Percentiles rank a stretch among this genome's conserved stretches.
Conservation (phyloP, 139 green algal genomes). For the Pleodorina starrii region DNA sequence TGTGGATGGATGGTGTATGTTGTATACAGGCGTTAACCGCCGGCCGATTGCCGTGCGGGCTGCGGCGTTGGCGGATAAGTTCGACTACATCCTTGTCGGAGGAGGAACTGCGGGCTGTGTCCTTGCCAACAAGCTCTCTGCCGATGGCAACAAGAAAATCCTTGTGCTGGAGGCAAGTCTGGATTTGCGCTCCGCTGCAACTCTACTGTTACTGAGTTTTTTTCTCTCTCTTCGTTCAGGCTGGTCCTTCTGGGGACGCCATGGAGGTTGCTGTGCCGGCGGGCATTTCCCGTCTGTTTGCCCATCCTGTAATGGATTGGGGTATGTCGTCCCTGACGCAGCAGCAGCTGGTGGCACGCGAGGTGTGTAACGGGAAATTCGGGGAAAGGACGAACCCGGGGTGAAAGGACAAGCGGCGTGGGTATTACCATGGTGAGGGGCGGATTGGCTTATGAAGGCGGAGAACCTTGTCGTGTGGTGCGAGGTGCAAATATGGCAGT, state of each 20-base stretch:
- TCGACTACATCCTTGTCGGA: conserved; percentile 95
- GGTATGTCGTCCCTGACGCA: conserved; percentile 82
- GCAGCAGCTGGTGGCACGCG: conserved; percentile 67
- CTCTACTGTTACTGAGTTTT: no score
- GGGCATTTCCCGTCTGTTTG: conserved; percentile 87
- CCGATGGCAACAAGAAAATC: conserved; percentile 83
- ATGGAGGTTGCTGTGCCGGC: conserved; percentile 74
- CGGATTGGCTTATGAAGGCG: no score
- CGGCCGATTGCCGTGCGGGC: neutral
- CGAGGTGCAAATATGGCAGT: no score
- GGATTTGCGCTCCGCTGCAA: no score
- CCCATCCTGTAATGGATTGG: conserved; percentile 87
- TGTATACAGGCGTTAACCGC: neutral
- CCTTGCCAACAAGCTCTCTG: conserved; percentile 90
- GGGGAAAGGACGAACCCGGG: no score
- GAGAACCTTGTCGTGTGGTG: no score
- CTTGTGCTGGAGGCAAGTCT: conserved; percentile 85
- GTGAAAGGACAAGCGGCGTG: no score
- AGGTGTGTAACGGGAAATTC: conserved; percentile 65
- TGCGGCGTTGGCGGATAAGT: conserved; percentile 60
- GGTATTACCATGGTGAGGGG: no score
- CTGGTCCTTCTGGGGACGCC: conserved; percentile 60
- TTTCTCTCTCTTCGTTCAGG: no score
- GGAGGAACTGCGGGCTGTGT: conserved; percentile 92
- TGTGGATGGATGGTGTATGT: neutral